These are phyloP conservation scores for Isoetes taiwanensis DNA, from an alignment of 75 land plant species.

Conservation along the genomic window DNA sequence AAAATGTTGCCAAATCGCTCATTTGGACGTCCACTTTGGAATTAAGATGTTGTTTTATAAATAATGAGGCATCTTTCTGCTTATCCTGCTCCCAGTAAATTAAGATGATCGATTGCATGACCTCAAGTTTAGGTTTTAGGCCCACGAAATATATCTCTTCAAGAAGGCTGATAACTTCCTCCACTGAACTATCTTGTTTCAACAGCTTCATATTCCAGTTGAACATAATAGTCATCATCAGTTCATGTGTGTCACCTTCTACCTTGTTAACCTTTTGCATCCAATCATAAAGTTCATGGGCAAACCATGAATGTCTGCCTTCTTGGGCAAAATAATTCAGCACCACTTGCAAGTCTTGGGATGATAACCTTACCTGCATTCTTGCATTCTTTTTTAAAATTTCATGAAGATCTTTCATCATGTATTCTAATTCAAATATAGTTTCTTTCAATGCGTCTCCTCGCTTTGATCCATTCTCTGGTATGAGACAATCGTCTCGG, in stretches of 20 bases:
- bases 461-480: too few species aligned
- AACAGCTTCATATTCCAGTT: conserved; percentile 65
- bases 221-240: conserved; percentile 82
- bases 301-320: conserved; percentile 88
- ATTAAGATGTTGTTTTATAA: too few species aligned
- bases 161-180: conserved; percentile 53
- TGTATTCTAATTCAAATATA: conserved; percentile 60
- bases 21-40: too few species aligned
- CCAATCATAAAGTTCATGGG: conserved; percentile 87
- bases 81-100: conserved; percentile 70
- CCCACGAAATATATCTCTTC: conserved; percentile 88
- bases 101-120: conserved; percentile 60
- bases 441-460: conserved; percentile 40
- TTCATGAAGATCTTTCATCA: conserved; percentile 67
- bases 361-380: conserved; percentile 42
- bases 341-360: conserved; percentile 63
- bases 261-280: conserved; percentile 53
- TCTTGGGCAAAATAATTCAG: conserved; percentile 69
- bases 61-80: conserved; percentile 41
- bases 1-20: too few species aligned
- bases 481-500: too few species aligned
- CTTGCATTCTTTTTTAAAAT: conserved; percentile 50
- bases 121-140: conserved; percentile 46
- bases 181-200: conserved; percentile 32
- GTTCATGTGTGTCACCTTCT: conserved; percentile 59